These are phyloP conservation scores for Geosmithia morbida DNA, from an alignment of 2,329 filamentous ascomycete species.

Conservation along the genomic window DNA sequence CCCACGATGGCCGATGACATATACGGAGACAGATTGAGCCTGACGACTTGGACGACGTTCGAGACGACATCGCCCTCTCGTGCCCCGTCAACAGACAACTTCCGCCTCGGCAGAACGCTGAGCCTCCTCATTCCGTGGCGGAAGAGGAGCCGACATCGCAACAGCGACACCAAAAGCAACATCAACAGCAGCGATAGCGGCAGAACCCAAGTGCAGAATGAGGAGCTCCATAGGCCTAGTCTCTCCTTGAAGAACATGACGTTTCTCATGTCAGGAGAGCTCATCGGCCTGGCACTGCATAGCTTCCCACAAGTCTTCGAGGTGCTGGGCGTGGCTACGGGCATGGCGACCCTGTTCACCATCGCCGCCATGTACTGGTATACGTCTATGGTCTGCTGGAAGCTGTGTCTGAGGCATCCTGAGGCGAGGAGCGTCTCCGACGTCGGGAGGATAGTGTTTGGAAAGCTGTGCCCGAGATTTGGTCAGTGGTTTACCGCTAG, in stretches of 20 bases:
- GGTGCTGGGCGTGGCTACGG: not conserved
- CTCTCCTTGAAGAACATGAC: not conserved
- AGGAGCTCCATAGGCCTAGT: too few relatives aligned
- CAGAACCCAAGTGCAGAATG: not conserved
- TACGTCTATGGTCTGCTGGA: not conserved
- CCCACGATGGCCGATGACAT: too few relatives aligned
- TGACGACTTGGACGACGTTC: not conserved
- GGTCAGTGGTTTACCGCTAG: not conserved
- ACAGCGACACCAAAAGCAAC: not conserved
- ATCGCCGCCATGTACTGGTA: not conserved
- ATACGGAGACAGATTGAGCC: too few relatives aligned
- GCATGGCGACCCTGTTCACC: not conserved
- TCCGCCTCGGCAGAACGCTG: too few relatives aligned
- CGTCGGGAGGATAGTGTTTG: not conserved
- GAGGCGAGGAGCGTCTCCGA: not conserved
- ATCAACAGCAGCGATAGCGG: not conserved
- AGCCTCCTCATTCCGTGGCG: not conserved
- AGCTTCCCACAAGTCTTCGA: not conserved
- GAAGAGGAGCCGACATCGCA: not conserved
- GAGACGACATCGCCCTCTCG: not conserved
- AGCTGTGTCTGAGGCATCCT: not conserved
- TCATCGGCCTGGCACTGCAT: not conserved
- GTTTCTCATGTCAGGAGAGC: not conserved
- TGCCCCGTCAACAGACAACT: not conserved
- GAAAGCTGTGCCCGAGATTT: not conserved